Evolutionary conservation across 2,329 filamentous ascomycete species (phyloP).

Genomic region (Macroventuria anomochaeta): DNA sequence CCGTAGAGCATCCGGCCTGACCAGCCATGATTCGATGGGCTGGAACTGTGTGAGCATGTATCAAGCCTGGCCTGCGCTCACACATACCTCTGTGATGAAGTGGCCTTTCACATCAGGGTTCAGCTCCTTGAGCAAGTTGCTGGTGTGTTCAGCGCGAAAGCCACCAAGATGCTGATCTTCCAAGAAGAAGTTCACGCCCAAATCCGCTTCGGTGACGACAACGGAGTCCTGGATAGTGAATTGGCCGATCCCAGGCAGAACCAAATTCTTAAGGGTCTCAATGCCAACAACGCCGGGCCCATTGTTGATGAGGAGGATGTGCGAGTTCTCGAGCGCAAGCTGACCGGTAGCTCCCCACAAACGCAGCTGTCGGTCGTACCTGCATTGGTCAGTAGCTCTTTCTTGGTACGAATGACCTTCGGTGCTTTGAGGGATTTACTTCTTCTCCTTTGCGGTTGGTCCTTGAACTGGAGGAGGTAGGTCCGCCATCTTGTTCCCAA

Average conservation of each 20-base stretch:
- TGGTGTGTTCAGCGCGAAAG: conserved; percentile 78
- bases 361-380: conserved; percentile 91
- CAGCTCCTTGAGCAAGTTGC: conserved; percentile 79
- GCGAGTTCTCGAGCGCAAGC: conserved; percentile 84
- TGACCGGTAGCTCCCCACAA: conserved; percentile 95
- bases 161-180: conserved; percentile 79
- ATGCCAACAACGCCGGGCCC: conserved; percentile 86
- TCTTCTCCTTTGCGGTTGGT: conserved; percentile 58
- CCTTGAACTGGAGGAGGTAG: conserved; percentile 51
- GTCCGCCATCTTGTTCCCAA: conserved; percentile 38
- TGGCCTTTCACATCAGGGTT: conserved; percentile 90
- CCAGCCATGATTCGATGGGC: conserved; percentile 55
- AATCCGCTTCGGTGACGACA: conserved; percentile 77
- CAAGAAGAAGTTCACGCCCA: conserved; percentile 97
- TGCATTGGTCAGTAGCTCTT: conserved; percentile 51
- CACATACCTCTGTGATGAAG: conserved; percentile 64
- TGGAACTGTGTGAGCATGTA: conserved; percentile 32
- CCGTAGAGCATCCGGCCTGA: conserved; percentile 48
- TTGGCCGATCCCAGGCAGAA: conserved; percentile 85
- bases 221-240: conserved; percentile 90
- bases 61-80: neutral
- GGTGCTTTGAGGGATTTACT: conserved; percentile 37
- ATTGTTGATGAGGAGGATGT: conserved; percentile 89
- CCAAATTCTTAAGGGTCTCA: conserved; percentile 95
- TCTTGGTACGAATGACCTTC: conserved; percentile 7